Percentiles rank a stretch among this genome's conserved stretches.
Conservation (phyloP, 208 protist genomes). For the Giardia muris region DNA sequence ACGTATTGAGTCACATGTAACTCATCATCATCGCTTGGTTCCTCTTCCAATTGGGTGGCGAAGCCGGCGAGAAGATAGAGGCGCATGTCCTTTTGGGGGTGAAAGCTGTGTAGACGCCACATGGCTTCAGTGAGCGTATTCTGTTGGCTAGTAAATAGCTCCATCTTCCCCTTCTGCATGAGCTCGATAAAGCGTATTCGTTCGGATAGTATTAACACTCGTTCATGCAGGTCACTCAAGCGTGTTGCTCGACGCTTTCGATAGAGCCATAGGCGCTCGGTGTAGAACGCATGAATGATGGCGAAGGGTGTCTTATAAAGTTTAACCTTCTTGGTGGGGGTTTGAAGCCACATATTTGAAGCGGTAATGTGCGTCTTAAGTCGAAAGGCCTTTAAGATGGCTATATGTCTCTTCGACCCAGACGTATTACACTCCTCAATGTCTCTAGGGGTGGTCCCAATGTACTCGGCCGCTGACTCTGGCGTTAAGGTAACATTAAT, state of each 20-base stretch:
- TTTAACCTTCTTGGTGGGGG: slow-evolving; percentile 69
- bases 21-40: background rate
- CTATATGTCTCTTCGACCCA: no score
- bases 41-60: no score
- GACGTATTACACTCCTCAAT: no score
- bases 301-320: slow-evolving; percentile 63
- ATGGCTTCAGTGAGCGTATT: no score
- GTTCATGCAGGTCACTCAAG: slow-evolving; percentile 22
- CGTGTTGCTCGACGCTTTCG: slow-evolving; percentile 67
- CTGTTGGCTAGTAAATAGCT: no score
- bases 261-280: slow-evolving; percentile 79
- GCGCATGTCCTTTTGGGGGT: no score
- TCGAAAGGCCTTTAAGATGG: slow-evolving; percentile 68
- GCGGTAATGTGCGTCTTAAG: slow-evolving; percentile 62
- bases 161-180: slow-evolving; percentile 35
- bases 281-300: slow-evolving; percentile 86
- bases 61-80: no score
- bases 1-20: background rate
- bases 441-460: background rate
- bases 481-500: slow-evolving; percentile 62
- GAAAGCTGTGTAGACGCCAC: no score
- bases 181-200: slow-evolving; percentile 36
- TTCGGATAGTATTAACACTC: slow-evolving; percentile 24
- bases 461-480: background rate
- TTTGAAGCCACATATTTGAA: slow-evolving; percentile 91